Evolutionary conservation across 2,329 filamentous ascomycete genomes (phyloP).

Genomic region (Alternaria alternata): DNA sequence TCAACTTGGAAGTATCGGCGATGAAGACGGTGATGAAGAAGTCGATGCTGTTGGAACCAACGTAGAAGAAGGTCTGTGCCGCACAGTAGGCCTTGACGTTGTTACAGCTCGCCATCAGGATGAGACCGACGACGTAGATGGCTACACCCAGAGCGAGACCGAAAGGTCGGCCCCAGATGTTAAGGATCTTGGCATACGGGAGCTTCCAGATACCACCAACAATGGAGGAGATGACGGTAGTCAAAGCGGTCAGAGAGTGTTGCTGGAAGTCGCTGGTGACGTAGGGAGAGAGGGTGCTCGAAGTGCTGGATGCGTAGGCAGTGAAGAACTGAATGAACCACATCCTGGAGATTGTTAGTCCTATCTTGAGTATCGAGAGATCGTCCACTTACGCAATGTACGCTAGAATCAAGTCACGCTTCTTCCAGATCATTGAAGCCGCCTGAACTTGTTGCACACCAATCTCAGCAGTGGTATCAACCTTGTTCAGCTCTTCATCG

Average conservation of each 20-base stretch:
- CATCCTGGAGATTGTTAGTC: constrained; percentile 34
- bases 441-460: constrained; percentile 44
- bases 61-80: constrained; percentile 71
- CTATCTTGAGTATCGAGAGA: not conserved
- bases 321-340: constrained; percentile 59
- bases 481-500: constrained; percentile 44
- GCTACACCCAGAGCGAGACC: constrained; percentile 48
- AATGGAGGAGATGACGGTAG: constrained; percentile 49
- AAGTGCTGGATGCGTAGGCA: constrained; percentile 54
- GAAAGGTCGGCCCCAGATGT: constrained; percentile 53
- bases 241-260: constrained; percentile 51
- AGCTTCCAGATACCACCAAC: constrained; percentile 53
- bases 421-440: constrained; percentile 39
- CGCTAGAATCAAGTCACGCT: constrained; percentile 36
- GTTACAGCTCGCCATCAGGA: constrained; percentile 72
- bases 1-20: constrained; percentile 71
- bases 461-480: constrained; percentile 39
- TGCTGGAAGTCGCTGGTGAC: constrained; percentile 51
- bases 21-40: constrained; percentile 72
- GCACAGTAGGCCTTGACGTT: constrained; percentile 70
- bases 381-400: constrained; percentile 37
- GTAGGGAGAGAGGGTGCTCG: constrained; percentile 51
- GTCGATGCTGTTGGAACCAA: constrained; percentile 67
- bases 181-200: constrained; percentile 54
- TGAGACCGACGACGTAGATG: constrained; percentile 55